Conservation (phyloP, 2,329 filamentous ascomycete species). For the Alternaria dauci region DNA sequence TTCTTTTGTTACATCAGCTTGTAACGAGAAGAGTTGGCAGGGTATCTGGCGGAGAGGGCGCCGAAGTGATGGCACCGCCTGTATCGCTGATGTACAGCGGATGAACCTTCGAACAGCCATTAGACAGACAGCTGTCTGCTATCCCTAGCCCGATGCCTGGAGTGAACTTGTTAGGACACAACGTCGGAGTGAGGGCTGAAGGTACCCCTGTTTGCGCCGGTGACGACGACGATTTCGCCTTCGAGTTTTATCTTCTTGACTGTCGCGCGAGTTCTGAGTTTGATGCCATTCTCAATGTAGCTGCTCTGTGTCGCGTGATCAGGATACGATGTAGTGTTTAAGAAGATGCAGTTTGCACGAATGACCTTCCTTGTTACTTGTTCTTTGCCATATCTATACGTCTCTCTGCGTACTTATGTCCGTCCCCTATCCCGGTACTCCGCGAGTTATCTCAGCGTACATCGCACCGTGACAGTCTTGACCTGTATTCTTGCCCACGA, state of each 20-base stretch:
- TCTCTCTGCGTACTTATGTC: neutral
- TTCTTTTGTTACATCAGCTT: constrained; percentile 60
- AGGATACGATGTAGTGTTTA: neutral
- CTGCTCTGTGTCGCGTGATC: neutral
- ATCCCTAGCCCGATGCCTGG: constrained; percentile 57
- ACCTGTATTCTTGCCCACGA: constrained; percentile 4
- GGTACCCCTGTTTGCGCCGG: constrained; percentile 41
- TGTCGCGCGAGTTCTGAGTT: constrained; percentile 20
- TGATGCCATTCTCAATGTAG: constrained; percentile 21
- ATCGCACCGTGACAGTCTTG: neutral
- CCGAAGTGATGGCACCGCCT: constrained; percentile 53
- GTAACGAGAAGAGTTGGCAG: constrained; percentile 53
- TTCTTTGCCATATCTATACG: neutral
- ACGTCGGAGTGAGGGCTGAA: neutral
- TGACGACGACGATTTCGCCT: constrained; percentile 42
- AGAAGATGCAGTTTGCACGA: neutral
- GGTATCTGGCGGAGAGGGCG: constrained; percentile 53
- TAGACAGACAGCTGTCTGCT: constrained; percentile 58
- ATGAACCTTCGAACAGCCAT: constrained; percentile 56
- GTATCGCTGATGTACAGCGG: constrained; percentile 57
- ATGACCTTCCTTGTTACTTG: neutral
- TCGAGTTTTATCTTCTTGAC: constrained; percentile 38
- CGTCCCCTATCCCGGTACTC: neutral
- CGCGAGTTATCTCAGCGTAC: neutral
- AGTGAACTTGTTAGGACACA: neutral